These are phyloP conservation scores for Sambucus nigra DNA, from an alignment of 129 eudicot species.

Conservation along the genomic window DNA sequence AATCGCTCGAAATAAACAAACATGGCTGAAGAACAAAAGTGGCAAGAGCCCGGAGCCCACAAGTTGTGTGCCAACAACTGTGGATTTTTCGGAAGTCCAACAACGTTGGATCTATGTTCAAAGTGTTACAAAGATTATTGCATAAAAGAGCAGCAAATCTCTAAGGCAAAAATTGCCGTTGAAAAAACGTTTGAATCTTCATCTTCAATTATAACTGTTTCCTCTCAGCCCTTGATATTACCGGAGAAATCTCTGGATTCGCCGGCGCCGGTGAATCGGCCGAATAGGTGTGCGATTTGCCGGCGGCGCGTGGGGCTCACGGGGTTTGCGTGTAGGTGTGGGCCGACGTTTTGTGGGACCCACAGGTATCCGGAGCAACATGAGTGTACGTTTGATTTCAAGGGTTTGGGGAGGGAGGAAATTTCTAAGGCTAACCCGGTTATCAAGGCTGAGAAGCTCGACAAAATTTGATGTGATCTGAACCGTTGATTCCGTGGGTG, in stretches of 20 bases:
- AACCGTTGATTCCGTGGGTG: slow-evolving; percentile 12
- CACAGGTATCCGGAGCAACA: slow-evolving; percentile 62
- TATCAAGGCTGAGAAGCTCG: slow-evolving; percentile 37
- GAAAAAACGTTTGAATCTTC: slow-evolving; percentile 26
- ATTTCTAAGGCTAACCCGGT: slow-evolving; percentile 54
- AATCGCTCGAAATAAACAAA: slow-evolving; percentile 14
- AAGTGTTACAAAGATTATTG: slow-evolving; percentile 46
- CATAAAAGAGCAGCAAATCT: slow-evolving; percentile 34
- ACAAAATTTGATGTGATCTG: slow-evolving; percentile 32
- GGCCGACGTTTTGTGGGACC: slow-evolving; percentile 46
- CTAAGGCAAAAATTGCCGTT: slow-evolving; percentile 34
- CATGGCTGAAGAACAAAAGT: slow-evolving; percentile 54
- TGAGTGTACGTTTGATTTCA: slow-evolving; percentile 46
- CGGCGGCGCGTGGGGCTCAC: slow-evolving; percentile 46
- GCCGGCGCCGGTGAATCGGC: slow-evolving; percentile 11
- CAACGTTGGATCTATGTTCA: slow-evolving; percentile 45
- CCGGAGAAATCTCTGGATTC: background rate
- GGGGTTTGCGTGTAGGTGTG: slow-evolving; percentile 52
- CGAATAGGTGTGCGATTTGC: slow-evolving; percentile 46
- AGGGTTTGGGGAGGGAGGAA: slow-evolving; percentile 34
- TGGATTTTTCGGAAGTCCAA: slow-evolving; percentile 51
- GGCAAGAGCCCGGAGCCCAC: slow-evolving; percentile 43
- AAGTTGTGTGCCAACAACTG: slow-evolving; percentile 43
- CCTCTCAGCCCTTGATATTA: background rate
- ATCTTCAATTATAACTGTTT: background rate